Evolutionary conservation across 225 moss, liverwort and hornwort species (phyloP), one percentile per base, ranked within the genome.

Genomic region (Pseudisothecium myosuroides): DNA sequence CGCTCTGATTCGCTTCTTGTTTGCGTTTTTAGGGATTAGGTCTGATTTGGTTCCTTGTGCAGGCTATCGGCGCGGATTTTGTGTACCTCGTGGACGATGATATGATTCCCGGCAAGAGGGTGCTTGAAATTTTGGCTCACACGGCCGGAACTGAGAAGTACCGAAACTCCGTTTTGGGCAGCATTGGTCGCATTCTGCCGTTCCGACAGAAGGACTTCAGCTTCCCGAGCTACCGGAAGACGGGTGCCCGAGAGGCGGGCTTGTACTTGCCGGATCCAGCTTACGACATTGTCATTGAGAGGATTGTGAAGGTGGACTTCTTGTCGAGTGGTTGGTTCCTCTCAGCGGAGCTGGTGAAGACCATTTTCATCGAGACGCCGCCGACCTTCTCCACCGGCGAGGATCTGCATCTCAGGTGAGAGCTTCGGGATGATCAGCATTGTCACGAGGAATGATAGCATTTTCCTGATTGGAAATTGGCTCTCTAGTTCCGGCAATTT

Each of bases 281-380:
- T 13, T 98, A 93, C 87, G 91, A 92, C 67, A 95, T 98, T 10
- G 39, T 98, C 20, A 75, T 98, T 29, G 89, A 97, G 12, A 93
- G 87, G 15, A 94, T 98, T n/a, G 88, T 96, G 80, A 96, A 95
- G 90, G 98, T 97, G 86, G 98, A 98, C 83, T 98, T 98, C 82
- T 67, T 98, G 89, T 98, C 97, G 17, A 98, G 98, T 82, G 93
- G 96, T 16, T 98, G 98, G 98, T 98, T 98, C 90, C 82, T 98
- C 64, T 84, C 95, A 22, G 90, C 95, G 23, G 96, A 98, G 63
- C 88, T 96, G 14, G 95, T 97, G 64, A 97, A 98, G 89, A 93
- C 97, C 76, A 87, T 98, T 71, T 98, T 98, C 78, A 90, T 97
- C 26, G 97, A 98, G 88, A 97, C 97, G 24, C 98, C 98, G n/a